These are phyloP conservation scores for Candida labiduridarum DNA, from an alignment of 1,139 yeast species.

Conservation along the genomic window DNA sequence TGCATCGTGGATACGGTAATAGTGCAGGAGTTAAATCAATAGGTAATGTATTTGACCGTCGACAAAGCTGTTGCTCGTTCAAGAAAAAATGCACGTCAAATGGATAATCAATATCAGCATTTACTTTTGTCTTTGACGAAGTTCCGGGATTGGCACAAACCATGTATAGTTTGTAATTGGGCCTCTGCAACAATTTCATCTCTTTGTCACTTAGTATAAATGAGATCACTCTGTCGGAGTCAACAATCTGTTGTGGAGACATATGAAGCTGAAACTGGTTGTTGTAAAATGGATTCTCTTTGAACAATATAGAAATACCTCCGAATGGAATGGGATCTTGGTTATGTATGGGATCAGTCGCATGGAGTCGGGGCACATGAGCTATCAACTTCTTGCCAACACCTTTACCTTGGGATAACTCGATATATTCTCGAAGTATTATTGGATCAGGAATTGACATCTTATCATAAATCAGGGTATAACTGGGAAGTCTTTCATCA, in stretches of 20 bases:
- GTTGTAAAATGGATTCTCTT: slow-evolving; percentile 47
- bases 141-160: slow-evolving; percentile 47
- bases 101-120: slow-evolving; percentile 57
- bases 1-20: slow-evolving; percentile 33
- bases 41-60: slow-evolving; percentile 59
- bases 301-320: neutral
- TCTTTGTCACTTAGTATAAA: slow-evolving; percentile 49
- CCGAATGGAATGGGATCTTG: slow-evolving; percentile 28
- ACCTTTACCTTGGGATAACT: neutral
- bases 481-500: neutral
- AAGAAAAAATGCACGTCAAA: slow-evolving; percentile 57
- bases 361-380: slow-evolving; percentile 17
- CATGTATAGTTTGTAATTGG: slow-evolving; percentile 39
- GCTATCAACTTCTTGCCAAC: slow-evolving; percentile 9
- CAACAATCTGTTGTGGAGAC: slow-evolving; percentile 37
- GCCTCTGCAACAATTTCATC: slow-evolving; percentile 14
- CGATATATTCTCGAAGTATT: neutral
- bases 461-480: neutral
- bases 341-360: slow-evolving; percentile 17
- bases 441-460: neutral
- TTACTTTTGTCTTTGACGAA: slow-evolving; percentile 16
- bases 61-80: slow-evolving; percentile 43
- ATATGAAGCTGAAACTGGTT: slow-evolving; percentile 47
- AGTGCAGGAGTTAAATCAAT: slow-evolving; percentile 53
- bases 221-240: slow-evolving; percentile 36